Conservation (phyloP, 1,284 basidiomycete genomes). For the Ceratobasidium sp. region DNA sequence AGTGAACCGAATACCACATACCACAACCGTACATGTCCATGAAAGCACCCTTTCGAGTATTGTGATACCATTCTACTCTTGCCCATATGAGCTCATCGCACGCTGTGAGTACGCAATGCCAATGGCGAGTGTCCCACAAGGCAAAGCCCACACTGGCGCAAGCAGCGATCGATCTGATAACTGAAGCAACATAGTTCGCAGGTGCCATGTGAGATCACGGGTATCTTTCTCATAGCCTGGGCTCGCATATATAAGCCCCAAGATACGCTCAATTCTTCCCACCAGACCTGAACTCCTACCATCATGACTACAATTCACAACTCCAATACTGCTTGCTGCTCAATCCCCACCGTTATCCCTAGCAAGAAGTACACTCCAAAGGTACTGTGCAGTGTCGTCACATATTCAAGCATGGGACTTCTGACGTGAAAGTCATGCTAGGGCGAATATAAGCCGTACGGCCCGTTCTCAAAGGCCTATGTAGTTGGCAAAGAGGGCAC, state of each 20-base stretch:
- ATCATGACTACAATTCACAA: constrained; percentile 59
- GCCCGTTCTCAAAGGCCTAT: constrained; percentile 59
- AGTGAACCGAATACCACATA: too few relatives aligned
- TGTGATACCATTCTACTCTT: too few relatives aligned
- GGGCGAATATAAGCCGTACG: constrained; percentile 61
- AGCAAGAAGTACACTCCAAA: constrained; percentile 48
- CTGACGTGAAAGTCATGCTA: constrained; percentile 51
- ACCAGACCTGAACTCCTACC: constrained; percentile 55
- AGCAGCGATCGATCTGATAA: constrained; percentile 10
- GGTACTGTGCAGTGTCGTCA: constrained; percentile 52
- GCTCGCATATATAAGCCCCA: constrained; percentile 12
- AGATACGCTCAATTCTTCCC: constrained; percentile 44
- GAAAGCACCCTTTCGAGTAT: too few relatives aligned
- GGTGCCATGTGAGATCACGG: constrained; percentile 32
- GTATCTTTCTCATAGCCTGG: constrained; percentile 1
- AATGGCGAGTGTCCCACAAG: too few relatives aligned
- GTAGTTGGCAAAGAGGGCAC: constrained; percentile 62
- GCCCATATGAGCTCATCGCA: too few relatives aligned
- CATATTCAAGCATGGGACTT: not conserved
- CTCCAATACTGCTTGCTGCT: constrained; percentile 69
- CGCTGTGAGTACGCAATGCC: too few relatives aligned
- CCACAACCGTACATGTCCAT: too few relatives aligned
- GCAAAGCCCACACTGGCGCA: too few relatives aligned
- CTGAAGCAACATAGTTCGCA: not conserved
- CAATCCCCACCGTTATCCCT: constrained; percentile 64